A percentile compares a stretch with the other conserved stretches of the same genome.
phyloP scores from a whole-genome alignment of 176 grass and related monocot species.

The Puccinellia tenuiflora region DNA sequence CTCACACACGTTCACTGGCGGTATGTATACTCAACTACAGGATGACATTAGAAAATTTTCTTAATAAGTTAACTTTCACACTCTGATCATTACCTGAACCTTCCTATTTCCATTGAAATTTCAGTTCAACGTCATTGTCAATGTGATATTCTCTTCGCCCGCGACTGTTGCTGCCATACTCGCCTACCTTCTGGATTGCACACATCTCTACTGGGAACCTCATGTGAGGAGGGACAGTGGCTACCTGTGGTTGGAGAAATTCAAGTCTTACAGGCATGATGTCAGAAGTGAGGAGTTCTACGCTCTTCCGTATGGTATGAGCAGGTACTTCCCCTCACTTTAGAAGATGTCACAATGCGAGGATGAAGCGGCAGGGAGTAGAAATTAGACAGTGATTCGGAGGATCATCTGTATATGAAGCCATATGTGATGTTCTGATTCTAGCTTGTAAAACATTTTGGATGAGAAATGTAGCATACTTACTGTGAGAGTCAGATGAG shows the following conservation, averaged over 20 bases:
- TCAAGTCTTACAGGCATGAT: constrained; percentile 56
- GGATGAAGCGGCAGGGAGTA: background rate
- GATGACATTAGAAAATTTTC: background rate
- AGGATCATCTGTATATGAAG: background rate
- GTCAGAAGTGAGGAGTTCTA: constrained; percentile 84
- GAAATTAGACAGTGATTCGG: background rate
- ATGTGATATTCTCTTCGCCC: constrained; percentile 85
- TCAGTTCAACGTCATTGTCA: constrained; percentile 93
- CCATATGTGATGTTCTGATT: constrained; percentile 9
- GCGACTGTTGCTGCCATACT: constrained; percentile 84
- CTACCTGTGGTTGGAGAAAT: constrained; percentile 81
- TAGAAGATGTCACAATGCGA: constrained; percentile 20
- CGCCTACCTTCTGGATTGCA: constrained; percentile 69
- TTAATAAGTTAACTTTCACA: background rate
- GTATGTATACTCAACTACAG: constrained; percentile 25
- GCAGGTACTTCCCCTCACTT: constrained; percentile 84
- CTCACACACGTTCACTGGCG: constrained; percentile 51
- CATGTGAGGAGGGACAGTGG: constrained; percentile 64
- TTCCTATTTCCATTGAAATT: constrained; percentile 2
- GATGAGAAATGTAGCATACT: background rate
- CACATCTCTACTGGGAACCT: constrained; percentile 54
- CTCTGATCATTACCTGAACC: constrained; percentile 16
- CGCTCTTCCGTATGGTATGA: constrained; percentile 68
- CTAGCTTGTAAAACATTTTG: constrained; percentile 12
- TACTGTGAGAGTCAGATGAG: background rate